Evolutionary conservation across 176 grass and related monocot species (phyloP), one percentile per base, ranked within the genome.

Genomic region (Metroxylon sagu): DNA sequence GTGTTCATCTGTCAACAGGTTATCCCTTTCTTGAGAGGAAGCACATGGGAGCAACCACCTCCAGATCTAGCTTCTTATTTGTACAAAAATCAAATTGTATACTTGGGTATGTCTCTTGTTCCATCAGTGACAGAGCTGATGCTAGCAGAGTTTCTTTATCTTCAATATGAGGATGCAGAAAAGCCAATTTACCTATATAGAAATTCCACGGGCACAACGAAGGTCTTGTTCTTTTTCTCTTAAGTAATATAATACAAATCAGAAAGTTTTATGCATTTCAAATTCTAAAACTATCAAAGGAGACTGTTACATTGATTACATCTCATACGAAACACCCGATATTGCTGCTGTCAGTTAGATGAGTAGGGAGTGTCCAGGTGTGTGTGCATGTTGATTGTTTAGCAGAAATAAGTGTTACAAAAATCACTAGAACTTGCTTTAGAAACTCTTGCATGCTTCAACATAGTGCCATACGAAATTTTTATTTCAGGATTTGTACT

Each of bases 181-280:
- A 96, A 84, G 59, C 90, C 91, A 49, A 90, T 95, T 65, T 95
- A 90, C 60, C 69, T 95, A 57, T 90, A 95, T 68, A 87, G 90
- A 57, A 87, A 95, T 71, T 95, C 86, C 54, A 95, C 91, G 16
- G 91, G 91, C 35, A 89, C 84, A 53, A 89, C 76, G 59, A 87
- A 95, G 80, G 91, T 77, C 18, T 17, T 29, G 58, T 52, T 50
- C 17, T 56, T 48, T 55, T 18, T 61, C 43, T 16, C 48, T 74
- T 51, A 15, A 19, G 1, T 61, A 50, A 16, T 10, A 50, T 58
- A 31, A 4, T 59, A 25, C 18, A 50, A 14, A 43, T 43, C 35
- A 43, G 35, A 43, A 43, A 43, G 7, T 43, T 43, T 43, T 43
- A 43, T 43, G 35, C 35, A 43, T 14, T 43, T 43, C 7, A 43